Evolutionary conservation across 2,329 filamentous ascomycete genomes (phyloP), one percentile per base, ranked within the genome.

Genomic region (Exutisphaerella laricina): DNA sequence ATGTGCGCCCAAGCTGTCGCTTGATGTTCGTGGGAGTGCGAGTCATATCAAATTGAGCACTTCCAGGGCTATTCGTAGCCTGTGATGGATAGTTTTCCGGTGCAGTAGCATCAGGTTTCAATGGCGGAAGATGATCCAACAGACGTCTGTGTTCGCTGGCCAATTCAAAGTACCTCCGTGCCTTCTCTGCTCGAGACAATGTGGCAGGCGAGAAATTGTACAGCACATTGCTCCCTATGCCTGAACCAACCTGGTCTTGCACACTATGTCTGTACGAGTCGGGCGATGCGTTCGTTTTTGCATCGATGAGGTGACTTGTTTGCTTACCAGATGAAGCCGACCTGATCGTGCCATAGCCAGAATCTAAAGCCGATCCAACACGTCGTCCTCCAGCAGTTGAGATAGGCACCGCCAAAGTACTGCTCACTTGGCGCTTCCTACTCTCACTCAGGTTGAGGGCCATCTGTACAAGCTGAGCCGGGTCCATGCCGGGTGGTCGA

Each of bases 381-480:
- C 66, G 65, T 49, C 69, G 41, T 75, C 68, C 29, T 67, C 70
- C 34, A 70, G 77, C 21, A 67, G 77, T 25, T 68, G 69, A 63
- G 20, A 66, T 42, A 63, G 75, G 59, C 60, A 78, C 42, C 58
- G 78, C 53, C 65, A 74, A 63, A 61, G 80, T 64, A 70, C 75
- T 65, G 71, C 77, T 63, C 69, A 79, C 48, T 72, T 85, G 66
- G 74, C 74, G 59, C 28, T 79, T 79, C 51, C 80, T 79, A 58
- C 83, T 86, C 64, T 96, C 88, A 68, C 85, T 94, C 37, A 97
- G 67, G 51, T 84, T 92, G 55, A 97, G 68, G 1, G 90, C 90
- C 77, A 97, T 85, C 58, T 88, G 88, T 30, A 97, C 88, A 51
- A 97, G 94, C 64, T 95, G 86, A 3, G 84, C 79, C 5, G 89